Evolutionary conservation across 164 flowering plant species (phyloP), one percentile per base, ranked within the genome.

Genomic region (Piper longum): DNA sequence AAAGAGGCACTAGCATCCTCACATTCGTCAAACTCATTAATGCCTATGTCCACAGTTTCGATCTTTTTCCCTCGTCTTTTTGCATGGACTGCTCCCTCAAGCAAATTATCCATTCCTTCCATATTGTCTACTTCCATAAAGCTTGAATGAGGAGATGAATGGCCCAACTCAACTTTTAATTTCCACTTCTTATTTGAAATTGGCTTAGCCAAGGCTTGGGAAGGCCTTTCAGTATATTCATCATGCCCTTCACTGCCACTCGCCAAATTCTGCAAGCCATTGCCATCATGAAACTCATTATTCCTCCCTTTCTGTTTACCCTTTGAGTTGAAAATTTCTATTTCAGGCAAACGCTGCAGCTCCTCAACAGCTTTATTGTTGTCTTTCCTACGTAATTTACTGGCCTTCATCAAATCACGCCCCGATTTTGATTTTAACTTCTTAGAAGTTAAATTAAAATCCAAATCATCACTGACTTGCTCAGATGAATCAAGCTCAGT

Each of bases 401-500:
- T 26, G 36, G 36, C 36, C 36, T 26, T 26, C 2, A 2, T 26
- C 36, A 26, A 26, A 26, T 26, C 36, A 26, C 36, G 36, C 36
- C 36, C 36, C 42, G 42, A 63, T 62, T 63, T 68, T 77, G 66
- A 63, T 43, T 79, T 81, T 69, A 78, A 75, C 75, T 79, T 79
- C 70, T 75, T 68, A 26, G 36, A 26, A 70, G 74, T 75, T 66
- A 65, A 67, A 69, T 81, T 45, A 43, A 64, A 11, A 44, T 57
- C 61, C 5, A 39, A 86, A 59, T 78, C 85, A 42, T 72, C 71
- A 26, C 36, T 26, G 36, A 26, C 36, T 26, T 26, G 36, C 36
- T 26, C 36, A 26, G 36, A 26, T 26, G 99, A 83, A 66, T 85
- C 95, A 51, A 98, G 91, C 63, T 89, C 91, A 43, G 99, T 88